phyloP scores from a whole-genome alignment of 1,284 basidiomycete genomes.

The Apiotrichum veenhuisii region DNA sequence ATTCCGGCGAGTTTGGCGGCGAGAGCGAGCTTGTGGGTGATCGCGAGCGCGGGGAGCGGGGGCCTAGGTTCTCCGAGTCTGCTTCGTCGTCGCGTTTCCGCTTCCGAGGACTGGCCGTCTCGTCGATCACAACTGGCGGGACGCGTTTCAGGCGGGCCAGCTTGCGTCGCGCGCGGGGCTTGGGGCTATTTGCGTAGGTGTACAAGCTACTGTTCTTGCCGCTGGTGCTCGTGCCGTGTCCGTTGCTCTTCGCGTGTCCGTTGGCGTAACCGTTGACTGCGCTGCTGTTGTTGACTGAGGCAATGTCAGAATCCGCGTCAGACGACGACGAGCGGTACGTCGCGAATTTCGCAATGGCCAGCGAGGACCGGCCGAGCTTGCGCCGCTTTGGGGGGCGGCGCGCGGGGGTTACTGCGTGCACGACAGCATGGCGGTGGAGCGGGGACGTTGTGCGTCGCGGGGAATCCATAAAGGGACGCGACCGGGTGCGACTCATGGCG shows the following conservation, averaged over 20 bases:
- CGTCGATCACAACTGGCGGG: slow-evolving; percentile 5
- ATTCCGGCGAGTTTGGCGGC: slow-evolving; percentile 2
- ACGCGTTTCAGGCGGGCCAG: neutral
- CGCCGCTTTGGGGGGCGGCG: slow-evolving; percentile 34
- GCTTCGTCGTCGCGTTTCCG: slow-evolving; percentile 20
- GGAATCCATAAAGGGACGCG: slow-evolving; percentile 12
- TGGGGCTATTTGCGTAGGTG: too few species aligned
- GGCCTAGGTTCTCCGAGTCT: neutral
- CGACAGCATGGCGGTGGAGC: slow-evolving; percentile 24
- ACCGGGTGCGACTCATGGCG: slow-evolving; percentile 14
- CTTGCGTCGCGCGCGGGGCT: neutral
- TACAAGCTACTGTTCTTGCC: neutral
- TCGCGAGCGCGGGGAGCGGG: neutral
- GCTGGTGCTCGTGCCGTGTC: neutral
- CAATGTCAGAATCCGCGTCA: slow-evolving; percentile 10
- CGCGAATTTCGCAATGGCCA: slow-evolving; percentile 8
- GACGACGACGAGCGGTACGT: slow-evolving; percentile 5
- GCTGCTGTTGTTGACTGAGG: too few species aligned
- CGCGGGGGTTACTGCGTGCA: slow-evolving; percentile 1
- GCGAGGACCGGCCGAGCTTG: slow-evolving; percentile 26
- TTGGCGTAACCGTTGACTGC: too few species aligned
- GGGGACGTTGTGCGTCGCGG: slow-evolving; percentile 29
- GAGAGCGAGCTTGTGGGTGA: neutral
- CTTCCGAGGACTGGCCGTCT: slow-evolving; percentile 24
- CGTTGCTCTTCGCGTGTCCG: too few species aligned